Base-by-base conservation (phyloP, 306 rosid species). In the Boehmeria nivea region DNA sequence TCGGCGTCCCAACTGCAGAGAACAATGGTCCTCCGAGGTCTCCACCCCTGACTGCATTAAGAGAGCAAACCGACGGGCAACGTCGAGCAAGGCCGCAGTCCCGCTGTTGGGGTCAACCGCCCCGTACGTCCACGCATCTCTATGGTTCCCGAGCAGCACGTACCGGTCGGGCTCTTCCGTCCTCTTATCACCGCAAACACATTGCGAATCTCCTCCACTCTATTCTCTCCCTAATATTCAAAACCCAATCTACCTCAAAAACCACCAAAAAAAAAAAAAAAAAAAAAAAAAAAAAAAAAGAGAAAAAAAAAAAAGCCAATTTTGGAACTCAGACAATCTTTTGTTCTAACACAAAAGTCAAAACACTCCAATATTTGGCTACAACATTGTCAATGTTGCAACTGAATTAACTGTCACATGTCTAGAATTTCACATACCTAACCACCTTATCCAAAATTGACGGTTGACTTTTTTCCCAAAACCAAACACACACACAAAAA, bases 91-190 rank as follows among this genome's bases (percentile, higher is more conserved):
- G 1, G 89, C 83, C 24, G 98, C 95, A 21, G 98, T 90, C 45
- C 98, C 98, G 60, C 98, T 90, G 78, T 86, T 76, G 37, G 98
- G 98, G 52, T 90, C 98, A 52, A 90, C 98, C 55, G 98, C 95
- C 33, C 98, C 98, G 63, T 72, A 90, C 0, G 91, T 82, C 98
- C 98, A 90, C 52, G 98, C 98, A 78, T 90, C 98, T 76, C 98
- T 80, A 55, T 91, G 96, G 69, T 91, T 91, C 26, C 98, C 98
- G 48, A 91, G 90, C 44, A 91, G 71, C 76, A 91, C 98, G 79
- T 69, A 76, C 28, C 98, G 81, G 72, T 91, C 96, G 13, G 94
- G 85, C 70, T 91, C 98, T 72, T 87, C 93, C 1, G 43, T 67
- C 18, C 98, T 59, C 74, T 75, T 78, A 91, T 78, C 57, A 84